Percentiles rank a stretch among this genome's conserved stretches.
phyloP scores from a whole-genome alignment of 2,329 filamentous ascomycete species.

The Phaeophleospora eucalypticola region DNA sequence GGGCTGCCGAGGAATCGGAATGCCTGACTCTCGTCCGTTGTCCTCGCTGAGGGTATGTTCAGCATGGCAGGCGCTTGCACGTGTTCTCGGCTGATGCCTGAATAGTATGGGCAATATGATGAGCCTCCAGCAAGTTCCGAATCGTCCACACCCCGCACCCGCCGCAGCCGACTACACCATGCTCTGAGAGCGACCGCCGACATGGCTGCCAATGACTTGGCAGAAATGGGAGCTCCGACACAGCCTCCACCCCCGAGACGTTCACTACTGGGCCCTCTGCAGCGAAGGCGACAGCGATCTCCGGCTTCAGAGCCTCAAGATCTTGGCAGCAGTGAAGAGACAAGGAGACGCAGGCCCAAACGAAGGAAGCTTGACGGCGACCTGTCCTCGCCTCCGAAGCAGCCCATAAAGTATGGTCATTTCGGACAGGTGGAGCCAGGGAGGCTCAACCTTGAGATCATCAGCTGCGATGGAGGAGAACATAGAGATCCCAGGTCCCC shows the following conservation, averaged over 20 bases:
- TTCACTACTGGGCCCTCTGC: conserved; percentile 13
- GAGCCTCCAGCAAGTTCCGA: conserved; percentile 40
- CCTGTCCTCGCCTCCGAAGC: conserved; percentile 15
- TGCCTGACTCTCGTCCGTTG: conserved; percentile 22
- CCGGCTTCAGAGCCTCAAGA: conserved; percentile 19
- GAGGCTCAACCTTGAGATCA: conserved; percentile 76
- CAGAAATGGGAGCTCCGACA: conserved; percentile 16
- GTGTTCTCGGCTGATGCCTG: conserved; percentile 11
- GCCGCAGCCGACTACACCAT: conserved; percentile 32
- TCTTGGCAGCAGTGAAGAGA: conserved; percentile 14
- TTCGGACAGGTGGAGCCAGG: conserved; percentile 85
- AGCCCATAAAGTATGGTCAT: conserved; percentile 70
- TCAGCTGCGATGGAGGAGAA: conserved; percentile 80
- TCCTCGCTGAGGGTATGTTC: conserved; percentile 20
- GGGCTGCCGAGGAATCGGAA: conserved; percentile 1
- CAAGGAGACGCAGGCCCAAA: conserved; percentile 26
- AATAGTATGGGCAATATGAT: conserved; percentile 41
- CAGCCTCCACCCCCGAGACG: conserved; percentile 8
- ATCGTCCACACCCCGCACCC: conserved; percentile 26
- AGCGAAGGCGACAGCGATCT: conserved; percentile 19
- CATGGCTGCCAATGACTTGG: conserved; percentile 24
- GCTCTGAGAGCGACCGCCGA: conserved; percentile 34
- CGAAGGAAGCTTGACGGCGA: conserved; percentile 39
- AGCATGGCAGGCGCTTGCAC: background rate
- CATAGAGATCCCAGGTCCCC: conserved; percentile 48